These are phyloP conservation scores for Sphaceloma murrayae DNA, from an alignment of 2,329 filamentous ascomycete species.

Conservation along the genomic window DNA sequence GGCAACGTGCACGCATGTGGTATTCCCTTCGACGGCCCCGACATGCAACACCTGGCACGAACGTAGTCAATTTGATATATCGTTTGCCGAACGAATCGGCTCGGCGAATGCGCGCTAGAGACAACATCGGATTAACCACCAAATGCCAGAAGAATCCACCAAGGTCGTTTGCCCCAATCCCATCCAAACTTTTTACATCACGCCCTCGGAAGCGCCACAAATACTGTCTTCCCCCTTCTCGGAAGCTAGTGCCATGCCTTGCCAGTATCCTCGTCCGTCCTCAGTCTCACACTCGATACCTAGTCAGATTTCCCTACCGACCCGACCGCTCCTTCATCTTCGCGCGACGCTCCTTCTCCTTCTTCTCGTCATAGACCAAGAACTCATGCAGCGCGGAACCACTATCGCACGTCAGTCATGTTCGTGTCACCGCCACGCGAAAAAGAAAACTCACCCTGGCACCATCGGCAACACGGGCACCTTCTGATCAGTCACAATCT, in stretches of 20 bases:
- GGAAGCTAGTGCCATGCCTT: too few relatives aligned
- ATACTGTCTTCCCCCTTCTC: too few relatives aligned
- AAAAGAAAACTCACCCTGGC: constrained; percentile 40
- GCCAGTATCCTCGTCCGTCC: neutral
- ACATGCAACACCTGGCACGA: too few relatives aligned
- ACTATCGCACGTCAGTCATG: constrained; percentile 23
- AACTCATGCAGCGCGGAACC: constrained; percentile 88
- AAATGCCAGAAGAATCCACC: too few relatives aligned
- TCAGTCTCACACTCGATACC: neutral
- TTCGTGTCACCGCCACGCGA: neutral
- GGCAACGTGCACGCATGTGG: too few relatives aligned
- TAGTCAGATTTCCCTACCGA: too few relatives aligned
- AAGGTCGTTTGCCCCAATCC: neutral
- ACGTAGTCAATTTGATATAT: too few relatives aligned
- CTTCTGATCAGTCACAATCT: constrained; percentile 82
- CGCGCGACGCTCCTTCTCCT: constrained; percentile 33
- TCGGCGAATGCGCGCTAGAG: too few relatives aligned
- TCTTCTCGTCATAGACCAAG: constrained; percentile 67
- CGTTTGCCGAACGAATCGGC: too few relatives aligned
- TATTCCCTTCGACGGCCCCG: too few relatives aligned
- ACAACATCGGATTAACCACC: too few relatives aligned
- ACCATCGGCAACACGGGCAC: constrained; percentile 98
- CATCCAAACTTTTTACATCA: neutral
- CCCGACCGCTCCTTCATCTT: constrained; percentile 31
- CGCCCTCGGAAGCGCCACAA: neutral